phyloP scores from a whole-genome alignment of 805 yeast species.

The Candida dajiaensis region DNA sequence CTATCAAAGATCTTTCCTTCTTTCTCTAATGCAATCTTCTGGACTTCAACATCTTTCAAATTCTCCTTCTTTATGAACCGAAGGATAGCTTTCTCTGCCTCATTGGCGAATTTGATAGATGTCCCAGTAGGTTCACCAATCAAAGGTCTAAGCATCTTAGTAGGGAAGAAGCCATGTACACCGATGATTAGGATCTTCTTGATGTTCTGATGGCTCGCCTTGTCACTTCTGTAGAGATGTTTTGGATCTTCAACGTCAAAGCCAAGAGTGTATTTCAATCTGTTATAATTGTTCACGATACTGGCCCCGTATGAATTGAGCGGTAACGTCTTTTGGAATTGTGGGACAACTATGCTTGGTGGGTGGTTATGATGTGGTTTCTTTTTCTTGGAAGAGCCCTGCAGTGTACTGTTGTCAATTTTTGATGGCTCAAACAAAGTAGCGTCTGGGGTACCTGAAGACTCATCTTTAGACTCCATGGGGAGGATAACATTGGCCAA shows the following conservation, averaged over 20 bases:
- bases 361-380: constrained; percentile 1
- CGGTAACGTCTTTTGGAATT: constrained; percentile 21
- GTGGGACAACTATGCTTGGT: constrained; percentile 23
- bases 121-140: constrained; percentile 98
- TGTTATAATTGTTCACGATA: constrained; percentile 18
- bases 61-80: constrained; percentile 50
- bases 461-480: constrained; percentile 3
- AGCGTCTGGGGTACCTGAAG: constrained; percentile 16
- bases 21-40: constrained; percentile 87
- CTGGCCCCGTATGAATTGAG: constrained; percentile 11
- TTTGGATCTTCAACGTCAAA: constrained; percentile 22
- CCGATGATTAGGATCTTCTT: constrained; percentile 78
- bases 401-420: constrained; percentile 1
- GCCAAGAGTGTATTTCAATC: constrained; percentile 20
- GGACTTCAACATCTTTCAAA: constrained; percentile 46
- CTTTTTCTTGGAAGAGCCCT: not conserved
- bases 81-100: constrained; percentile 74
- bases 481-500: constrained; percentile 15
- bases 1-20: constrained; percentile 89
- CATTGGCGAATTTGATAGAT: constrained; percentile 81
- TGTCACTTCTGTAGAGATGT: constrained; percentile 20
- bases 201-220: constrained; percentile 21
- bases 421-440: constrained; percentile 19
- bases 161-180: constrained; percentile 95
- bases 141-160: constrained; percentile 72